These are phyloP conservation scores for Acanthamoeba healyi DNA, from an alignment of 208 protist species.

Conservation along the genomic window DNA sequence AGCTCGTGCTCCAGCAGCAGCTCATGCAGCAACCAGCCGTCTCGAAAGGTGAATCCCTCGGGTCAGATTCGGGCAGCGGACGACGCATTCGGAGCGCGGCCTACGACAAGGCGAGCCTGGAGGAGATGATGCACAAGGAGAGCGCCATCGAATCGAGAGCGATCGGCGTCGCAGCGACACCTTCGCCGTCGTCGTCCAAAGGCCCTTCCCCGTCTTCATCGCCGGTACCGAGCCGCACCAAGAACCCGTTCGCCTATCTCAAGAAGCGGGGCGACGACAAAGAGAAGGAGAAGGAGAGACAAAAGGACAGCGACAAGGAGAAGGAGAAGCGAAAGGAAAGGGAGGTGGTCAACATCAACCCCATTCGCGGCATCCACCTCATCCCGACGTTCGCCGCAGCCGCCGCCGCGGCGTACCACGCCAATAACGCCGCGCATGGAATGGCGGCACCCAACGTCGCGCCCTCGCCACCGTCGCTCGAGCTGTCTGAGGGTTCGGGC, in stretches of 20 bases:
- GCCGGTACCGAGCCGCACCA: not conserved
- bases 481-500: not conserved
- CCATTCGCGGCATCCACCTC: conserved; percentile 23
- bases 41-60: not conserved
- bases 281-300: not conserved
- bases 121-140: not conserved
- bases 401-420: not conserved
- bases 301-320: not conserved
- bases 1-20: not conserved
- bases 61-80: not conserved
- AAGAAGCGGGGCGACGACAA: conserved; percentile 12
- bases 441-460: not conserved
- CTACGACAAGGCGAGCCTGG: not conserved
- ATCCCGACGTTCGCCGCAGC: not conserved
- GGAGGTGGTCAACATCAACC: conserved; percentile 29
- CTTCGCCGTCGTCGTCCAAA: not conserved
- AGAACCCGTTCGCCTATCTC: conserved; percentile 27
- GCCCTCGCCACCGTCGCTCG: not conserved
- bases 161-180: not conserved
- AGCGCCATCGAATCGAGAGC: not conserved
- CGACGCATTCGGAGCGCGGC: not conserved
- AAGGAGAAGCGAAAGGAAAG: not conserved
- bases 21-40: not conserved
- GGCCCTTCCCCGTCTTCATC: not conserved
- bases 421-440: not conserved